phyloP scores from a whole-genome alignment of 805 yeast species.

The Candida krabiensis region DNA sequence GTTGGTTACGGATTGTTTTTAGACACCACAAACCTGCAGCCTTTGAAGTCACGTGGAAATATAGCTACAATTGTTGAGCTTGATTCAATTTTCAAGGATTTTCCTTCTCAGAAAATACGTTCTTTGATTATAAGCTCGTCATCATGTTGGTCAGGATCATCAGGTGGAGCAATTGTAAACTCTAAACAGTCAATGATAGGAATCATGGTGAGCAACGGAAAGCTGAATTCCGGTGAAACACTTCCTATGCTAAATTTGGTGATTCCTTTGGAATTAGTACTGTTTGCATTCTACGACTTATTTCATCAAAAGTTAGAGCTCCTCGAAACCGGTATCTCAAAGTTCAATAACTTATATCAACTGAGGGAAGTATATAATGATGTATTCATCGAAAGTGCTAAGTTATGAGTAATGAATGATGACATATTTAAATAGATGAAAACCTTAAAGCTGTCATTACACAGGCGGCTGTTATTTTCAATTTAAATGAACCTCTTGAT shows the following conservation, averaged over 20 bases:
- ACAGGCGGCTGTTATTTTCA: too few relatives aligned
- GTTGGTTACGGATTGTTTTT: conserved; percentile 43
- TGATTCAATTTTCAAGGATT: conserved; percentile 7
- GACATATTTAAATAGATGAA: too few relatives aligned
- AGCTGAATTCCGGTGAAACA: conserved; percentile 20
- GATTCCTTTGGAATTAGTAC: conserved; percentile 19
- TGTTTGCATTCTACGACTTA: conserved; percentile 21
- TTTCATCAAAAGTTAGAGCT: conserved; percentile 13
- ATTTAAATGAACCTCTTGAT: too few relatives aligned
- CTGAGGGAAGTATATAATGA: conserved; percentile 16
- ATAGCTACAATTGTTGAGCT: conserved; percentile 24
- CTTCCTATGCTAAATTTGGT: conserved; percentile 18
- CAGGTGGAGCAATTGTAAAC: conserved; percentile 45
- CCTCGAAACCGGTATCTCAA: conserved; percentile 3
- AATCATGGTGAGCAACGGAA: conserved; percentile 43
- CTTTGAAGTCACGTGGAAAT: conserved; percentile 37
- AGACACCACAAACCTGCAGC: conserved; percentile 18
- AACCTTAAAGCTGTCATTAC: too few relatives aligned
- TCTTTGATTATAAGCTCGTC: conserved; percentile 38
- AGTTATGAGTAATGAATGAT: conserved; percentile 12
- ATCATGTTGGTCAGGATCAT: conserved; percentile 52
- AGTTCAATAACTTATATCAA: conserved; percentile 9
- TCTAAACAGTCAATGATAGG: conserved; percentile 33
- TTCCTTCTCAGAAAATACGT: conserved; percentile 6
- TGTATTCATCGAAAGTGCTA: conserved; percentile 16